Evolutionary conservation across 306 rosid genomes (phyloP), one percentile per base, ranked within the genome.

Genomic region (Trichosanthes truncata): DNA sequence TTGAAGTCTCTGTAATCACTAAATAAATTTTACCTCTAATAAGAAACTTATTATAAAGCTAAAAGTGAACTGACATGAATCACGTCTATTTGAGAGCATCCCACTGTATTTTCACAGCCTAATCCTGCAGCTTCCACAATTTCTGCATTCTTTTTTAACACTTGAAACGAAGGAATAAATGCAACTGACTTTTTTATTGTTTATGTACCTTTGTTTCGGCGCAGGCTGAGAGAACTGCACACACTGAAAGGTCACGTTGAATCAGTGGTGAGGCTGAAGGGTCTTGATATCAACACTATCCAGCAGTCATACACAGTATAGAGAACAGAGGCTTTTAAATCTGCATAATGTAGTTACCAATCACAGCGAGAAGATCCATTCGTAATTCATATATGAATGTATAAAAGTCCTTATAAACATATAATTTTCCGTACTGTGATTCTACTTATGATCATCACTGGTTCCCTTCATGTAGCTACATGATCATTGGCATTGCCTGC

Each of bases 201-300:
- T 41, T 43, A 69, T 69, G 35, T 72, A 60, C 35, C 9, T 17
- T 77, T 51, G 25, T 62, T 43, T 77, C 38, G 52, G 0, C 45
- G 87, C 93, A 89, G 98, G 65, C 83, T 93, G 66, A 86, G 94
- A 83, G 98, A 89, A 40, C 80, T 87, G 80, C 38, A 18, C 51
- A 93, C 96, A 35, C 86, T 93, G 51, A 93, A 91, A 82, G 98
- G 94, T 18, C 96, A 81, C 76, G 94, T 93, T 35, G 96, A 91
- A 68, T 91, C 97, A 7, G 94, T 89, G 77, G 94, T 91, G 83
- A 88, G 89, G 81, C 11, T 85, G 40, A 93, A 93, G 80, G 93
- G 93, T 21, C 91, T 92, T 26, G 90, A 90, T 80, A 87, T 92
- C 36, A 83, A 88, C 75, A 82, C 93, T 6, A 93, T 91, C 80